phyloP scores from a whole-genome alignment of 2,329 filamentous ascomycete genomes.

The Bimuria novae-zelandiae region DNA sequence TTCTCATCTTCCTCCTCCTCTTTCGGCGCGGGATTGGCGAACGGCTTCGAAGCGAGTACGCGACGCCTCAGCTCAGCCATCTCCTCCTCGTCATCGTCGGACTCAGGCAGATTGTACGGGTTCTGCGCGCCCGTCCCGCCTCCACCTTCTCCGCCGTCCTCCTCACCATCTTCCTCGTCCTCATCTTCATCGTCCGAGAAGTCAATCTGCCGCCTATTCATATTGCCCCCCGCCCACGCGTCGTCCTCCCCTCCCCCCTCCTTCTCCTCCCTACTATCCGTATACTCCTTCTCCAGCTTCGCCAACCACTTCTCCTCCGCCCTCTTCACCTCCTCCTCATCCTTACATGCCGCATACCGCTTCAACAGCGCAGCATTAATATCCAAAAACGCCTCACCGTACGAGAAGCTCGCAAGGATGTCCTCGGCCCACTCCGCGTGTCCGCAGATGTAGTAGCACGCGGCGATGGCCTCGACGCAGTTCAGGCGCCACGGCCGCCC shows the following conservation, averaged over 20 bases:
- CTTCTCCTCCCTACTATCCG: constrained; percentile 72
- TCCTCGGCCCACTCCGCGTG: constrained; percentile 88
- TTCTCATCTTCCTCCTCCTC: constrained; percentile 49
- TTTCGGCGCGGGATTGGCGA: constrained; percentile 61
- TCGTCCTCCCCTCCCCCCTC: constrained; percentile 65
- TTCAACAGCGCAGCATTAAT: constrained; percentile 86
- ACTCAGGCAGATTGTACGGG: constrained; percentile 75
- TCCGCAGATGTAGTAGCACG: constrained; percentile 91
- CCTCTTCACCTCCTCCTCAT: constrained; percentile 81
- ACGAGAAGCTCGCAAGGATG: constrained; percentile 82
- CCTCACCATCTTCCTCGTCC: constrained; percentile 35
- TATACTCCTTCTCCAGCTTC: constrained; percentile 87
- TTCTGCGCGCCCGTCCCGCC: constrained; percentile 61
- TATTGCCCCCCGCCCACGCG: constrained; percentile 89
- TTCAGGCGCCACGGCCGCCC: constrained; percentile 94
- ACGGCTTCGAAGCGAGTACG: constrained; percentile 90
- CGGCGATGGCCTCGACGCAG: constrained; percentile 92
- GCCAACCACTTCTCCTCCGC: constrained; percentile 87
- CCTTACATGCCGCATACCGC: constrained; percentile 80
- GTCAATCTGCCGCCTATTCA: constrained; percentile 66
- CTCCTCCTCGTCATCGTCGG: constrained; percentile 77
- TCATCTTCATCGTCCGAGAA: constrained; percentile 57
- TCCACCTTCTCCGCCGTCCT: constrained; percentile 51
- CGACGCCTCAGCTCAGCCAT: constrained; percentile 92
- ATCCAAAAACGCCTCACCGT: constrained; percentile 84